Base-by-base conservation (phyloP, 2,329 filamentous ascomycete genomes). In the Curvularia lunata region DNA sequence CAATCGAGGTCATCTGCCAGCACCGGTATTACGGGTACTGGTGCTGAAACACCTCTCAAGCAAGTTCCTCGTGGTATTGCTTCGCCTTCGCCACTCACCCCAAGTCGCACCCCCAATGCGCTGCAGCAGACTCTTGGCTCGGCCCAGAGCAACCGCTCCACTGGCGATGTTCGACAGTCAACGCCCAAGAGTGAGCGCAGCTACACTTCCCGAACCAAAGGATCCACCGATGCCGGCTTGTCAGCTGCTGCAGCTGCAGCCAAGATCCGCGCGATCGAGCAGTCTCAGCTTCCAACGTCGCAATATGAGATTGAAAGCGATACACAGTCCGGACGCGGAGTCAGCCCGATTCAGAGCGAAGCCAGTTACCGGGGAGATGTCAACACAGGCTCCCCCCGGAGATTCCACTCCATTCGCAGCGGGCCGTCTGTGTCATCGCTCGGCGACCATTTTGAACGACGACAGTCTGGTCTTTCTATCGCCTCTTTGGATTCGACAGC, bases 331-430 rank as follows among this genome's bases (percentile, higher is more conserved):
- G 64, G 84, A 41, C 88, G 91, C 41, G 89, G 88, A 10, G 79
- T 96, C 48, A 97, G 93, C 72, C 94, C 94, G 0, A 93, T 96
- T 58, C 93, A 95, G 66, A 97, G 93, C 68, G 91, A 97, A 16
- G 94, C 92, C 10, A 95, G 93, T 61, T 94, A 92, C 69, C 66
- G 65, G 27, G 71, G 74, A 19, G 72, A 70, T 21, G 54, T 63
- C 5, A 52, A 48, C 13, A 66, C 63, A 23, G 68, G 66, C 13
- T 75, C 72, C 27, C 52, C 88, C 82, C 67, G 79, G 80, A 27
- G 66, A 49, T 62, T 75, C 27, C 82, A 85, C 84, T 67, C 85
- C 49, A 58, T 75, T 62, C 65, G 74, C 28, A 78, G 75, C 59
- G 69, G 62, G 18, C 71, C 68, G 18, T 86, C 84, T 1, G 79